Evolutionary conservation across 768 basidiomycete species (phyloP).

Genomic region (Macrolepiota albuminosa): DNA sequence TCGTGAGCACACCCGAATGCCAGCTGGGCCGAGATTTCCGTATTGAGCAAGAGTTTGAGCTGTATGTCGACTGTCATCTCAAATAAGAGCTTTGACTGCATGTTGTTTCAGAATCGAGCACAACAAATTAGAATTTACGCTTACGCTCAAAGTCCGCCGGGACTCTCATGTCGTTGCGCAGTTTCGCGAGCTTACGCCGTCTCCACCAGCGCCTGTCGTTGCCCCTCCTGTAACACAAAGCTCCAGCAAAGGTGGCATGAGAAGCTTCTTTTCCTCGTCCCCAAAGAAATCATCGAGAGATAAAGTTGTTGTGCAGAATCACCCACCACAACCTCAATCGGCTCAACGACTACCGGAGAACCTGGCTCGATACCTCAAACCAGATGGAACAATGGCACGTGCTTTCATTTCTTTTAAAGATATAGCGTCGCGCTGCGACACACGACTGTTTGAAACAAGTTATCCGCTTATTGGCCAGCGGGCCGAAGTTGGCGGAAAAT

Average conservation of each 20-base stretch:
- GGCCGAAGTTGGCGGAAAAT: constrained; percentile 48
- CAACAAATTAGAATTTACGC: constrained; percentile 91
- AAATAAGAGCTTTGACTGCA: background rate
- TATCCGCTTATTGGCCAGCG: constrained; percentile 80
- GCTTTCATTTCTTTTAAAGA: constrained; percentile 90
- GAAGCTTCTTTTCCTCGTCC: constrained; percentile 71
- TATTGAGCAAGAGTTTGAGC: constrained; percentile 87
- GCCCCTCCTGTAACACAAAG: constrained; percentile 40
- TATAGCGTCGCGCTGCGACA: constrained; percentile 77
- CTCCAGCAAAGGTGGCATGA: constrained; percentile 61
- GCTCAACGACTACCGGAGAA: constrained; percentile 61
- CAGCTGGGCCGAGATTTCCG: constrained; percentile 51
- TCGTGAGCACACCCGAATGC: constrained; percentile 83
- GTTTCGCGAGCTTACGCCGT: constrained; percentile 56
- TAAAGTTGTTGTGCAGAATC: constrained; percentile 31
- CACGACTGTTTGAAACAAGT: constrained; percentile 76
- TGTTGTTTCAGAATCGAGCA: constrained; percentile 62
- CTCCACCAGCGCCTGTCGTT: constrained; percentile 26
- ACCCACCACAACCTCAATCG: constrained; percentile 32
- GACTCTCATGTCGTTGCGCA: constrained; percentile 83
- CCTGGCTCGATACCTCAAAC: constrained; percentile 75
- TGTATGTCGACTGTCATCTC: constrained; percentile 45
- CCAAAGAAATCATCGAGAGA: constrained; percentile 61
- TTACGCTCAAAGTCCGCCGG: constrained; percentile 81
- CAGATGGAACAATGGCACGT: constrained; percentile 84